Evolutionary conservation across 192 early-diverging fungal species (phyloP), one percentile per base, ranked within the genome.

Genomic region (Dissophora ornata): DNA sequence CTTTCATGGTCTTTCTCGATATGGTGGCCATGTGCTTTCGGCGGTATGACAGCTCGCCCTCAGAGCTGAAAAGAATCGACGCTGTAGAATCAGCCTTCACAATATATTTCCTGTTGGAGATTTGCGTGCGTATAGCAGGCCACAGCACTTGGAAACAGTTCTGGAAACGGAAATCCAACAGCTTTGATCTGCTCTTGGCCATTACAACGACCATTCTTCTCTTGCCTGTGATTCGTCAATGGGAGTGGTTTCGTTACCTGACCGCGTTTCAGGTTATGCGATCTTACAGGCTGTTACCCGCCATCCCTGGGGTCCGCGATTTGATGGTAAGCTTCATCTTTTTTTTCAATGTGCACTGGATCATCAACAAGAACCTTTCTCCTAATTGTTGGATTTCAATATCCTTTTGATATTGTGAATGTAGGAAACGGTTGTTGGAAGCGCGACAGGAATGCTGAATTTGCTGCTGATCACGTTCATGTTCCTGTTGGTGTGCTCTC

Each of bases 401-500:
- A 4, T 56, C 36, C 24, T 36, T 22, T 18, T 53, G 16, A 34
- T 42, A 22, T 56, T 49, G 32, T 24, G 19, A 18, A 3, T 2
- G 16, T 74, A 86, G 85, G 51, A 69, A 3, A 62, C 81, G 4
- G 81, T 88, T 16, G 59, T 88, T 51, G 87, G 87, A 51, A 86
- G 82, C 52, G 82, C 83, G 0, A 71, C 71, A 54, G 87, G 87
- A 83, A 65, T 89, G 44, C 57, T 87, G 41, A 89, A 87, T 34
- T 71, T 89, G 64, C 61, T 86, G 0, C 67, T 89, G 51, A 75
- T 75, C 32, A 75, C 71, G 0, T 75, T 75, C 64, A 79, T 75
- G 63, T 75, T 75, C 42, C 63, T 75, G 12, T 15, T 75, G 48
- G 71, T 75, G 29, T 75, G 71, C 22, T 56, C 71, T 15, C 71